Conservation (phyloP, 2,329 filamentous ascomycete species). For the Macrophomina tecta region DNA sequence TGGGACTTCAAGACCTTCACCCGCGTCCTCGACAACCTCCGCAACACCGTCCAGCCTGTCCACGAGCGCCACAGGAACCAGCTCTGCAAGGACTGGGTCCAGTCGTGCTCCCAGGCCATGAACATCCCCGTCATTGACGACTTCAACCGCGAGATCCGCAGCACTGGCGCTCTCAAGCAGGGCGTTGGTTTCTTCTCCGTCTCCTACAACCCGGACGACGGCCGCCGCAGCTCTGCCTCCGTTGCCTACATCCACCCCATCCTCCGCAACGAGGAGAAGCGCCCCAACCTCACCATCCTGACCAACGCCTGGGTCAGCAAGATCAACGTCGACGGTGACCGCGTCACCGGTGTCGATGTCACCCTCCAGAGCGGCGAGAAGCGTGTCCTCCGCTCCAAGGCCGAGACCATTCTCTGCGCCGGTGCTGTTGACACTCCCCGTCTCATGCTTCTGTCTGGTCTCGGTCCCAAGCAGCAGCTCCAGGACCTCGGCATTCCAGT, state of each 20-base stretch:
- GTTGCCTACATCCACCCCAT: constrained; percentile 95
- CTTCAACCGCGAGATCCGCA: constrained; percentile 84
- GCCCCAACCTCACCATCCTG: constrained; percentile 82
- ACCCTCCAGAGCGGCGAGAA: constrained; percentile 66
- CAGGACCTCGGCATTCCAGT: constrained; percentile 57
- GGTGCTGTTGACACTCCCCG: constrained; percentile 83
- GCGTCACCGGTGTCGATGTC: constrained; percentile 75
- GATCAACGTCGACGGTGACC: constrained; percentile 72
- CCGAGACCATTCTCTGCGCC: constrained; percentile 79
- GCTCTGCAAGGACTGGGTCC: constrained; percentile 88
- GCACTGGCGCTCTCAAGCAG: constrained; percentile 72
- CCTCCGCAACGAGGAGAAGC: constrained; percentile 78
- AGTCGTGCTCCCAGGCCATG: constrained; percentile 78
- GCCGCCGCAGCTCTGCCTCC: constrained; percentile 81
- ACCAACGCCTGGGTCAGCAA: constrained; percentile 89
- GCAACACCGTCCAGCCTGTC: constrained; percentile 89
- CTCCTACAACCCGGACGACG: constrained; percentile 88
- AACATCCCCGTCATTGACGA: constrained; percentile 81
- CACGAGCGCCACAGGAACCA: constrained; percentile 86
- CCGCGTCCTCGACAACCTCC: constrained; percentile 79
- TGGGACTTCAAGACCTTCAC: constrained; percentile 89
- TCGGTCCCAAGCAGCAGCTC: constrained; percentile 57
- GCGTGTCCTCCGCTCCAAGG: constrained; percentile 64
- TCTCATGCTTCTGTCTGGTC: constrained; percentile 60
- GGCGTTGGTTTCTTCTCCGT: constrained; percentile 91